Base-by-base conservation (phyloP, 768 basidiomycete genomes). In the Phylloporus rhodoxanthus region DNA sequence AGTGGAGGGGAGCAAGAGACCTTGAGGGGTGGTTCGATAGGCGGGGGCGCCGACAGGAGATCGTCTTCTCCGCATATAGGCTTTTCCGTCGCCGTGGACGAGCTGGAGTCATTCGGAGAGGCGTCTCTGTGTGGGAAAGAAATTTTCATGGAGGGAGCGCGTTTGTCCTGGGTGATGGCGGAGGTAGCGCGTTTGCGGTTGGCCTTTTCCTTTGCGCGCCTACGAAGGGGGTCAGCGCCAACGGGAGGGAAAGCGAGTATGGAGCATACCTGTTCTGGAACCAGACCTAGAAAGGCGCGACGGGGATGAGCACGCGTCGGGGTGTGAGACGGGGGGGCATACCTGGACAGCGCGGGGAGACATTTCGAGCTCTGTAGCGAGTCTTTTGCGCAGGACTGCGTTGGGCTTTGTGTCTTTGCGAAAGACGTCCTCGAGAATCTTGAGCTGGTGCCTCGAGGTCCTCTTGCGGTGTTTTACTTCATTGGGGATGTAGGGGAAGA, bases 301-400 rank as follows among this genome's bases (percentile, higher is more conserved):
- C 5, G 23, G 20, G 53, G 19, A 51, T 57, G 59, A 62, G 61
- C 56, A 57, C 52, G 53, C 47, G 59, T 44, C 43, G 49, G 34
- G 25, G 15, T 28, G 19, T 2, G 39, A 47, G 47, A 44, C 33
- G 41, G 25, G 39, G n/a, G 46, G 29, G 36, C 80, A 75, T 50
- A 95, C 94, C 79, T 98, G 94, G 2, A 98, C 89, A n/a, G 91
- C 91, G 52, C 94, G 75, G 19, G 91, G 82, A 9, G 89, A 87
- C 94, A 98, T 98, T 54, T 83, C 84, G 50, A 97, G 80, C 70
- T 91, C 77, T 9, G 76, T 70, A 0, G 92, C 87, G 46, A 98
- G 80, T 55, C 80, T 75, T 67, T 88, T 90, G 58, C 95, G 78
- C 32, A 87, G 72, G 7, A 77, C 70, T 33, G 83, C 85, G 67